Evolutionary conservation across 495 filamentous ascomycete genomes (phyloP), one percentile per base, ranked within the genome.

Genomic region (Neurospora sp.): DNA sequence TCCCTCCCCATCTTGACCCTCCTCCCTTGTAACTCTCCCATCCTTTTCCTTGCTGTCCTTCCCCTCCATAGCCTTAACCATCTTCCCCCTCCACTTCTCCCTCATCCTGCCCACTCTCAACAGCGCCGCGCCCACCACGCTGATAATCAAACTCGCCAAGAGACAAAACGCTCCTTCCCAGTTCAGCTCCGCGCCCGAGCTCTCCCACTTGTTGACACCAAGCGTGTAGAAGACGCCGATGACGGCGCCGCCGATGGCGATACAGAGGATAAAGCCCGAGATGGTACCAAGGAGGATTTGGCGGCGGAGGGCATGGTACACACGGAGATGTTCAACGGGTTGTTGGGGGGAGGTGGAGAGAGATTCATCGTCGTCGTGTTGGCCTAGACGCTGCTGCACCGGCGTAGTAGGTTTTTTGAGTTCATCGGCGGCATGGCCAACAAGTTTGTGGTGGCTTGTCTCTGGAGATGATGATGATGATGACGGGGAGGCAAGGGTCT

Each of bases 101-200:
- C 94, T 91, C 78, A 94, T 87, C 81, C 94, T 95, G 69, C 89
- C 90, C 53, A 97, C 88, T n/a, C 93, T 87, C 8, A 97, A 84
- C 31, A 96, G 86, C 9, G 92, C 92, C 12, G 89, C 89, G 38
- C 93, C 93, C 79, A 96, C 89, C 69, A 93, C 76, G 41, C 90
- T 90, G 78, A 97, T 94, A 79, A 97, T 92, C 69, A 94, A 68
- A 14, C 88, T 85, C 1, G 93, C 91, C 42, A 95, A 71, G 40
- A 95, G 81, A 14, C 85, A 86, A 71, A 97, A 91, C 8, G 89
- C 84, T 71, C 92, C 93, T 77, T 97, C 93, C 87, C 93, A 95
- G 70, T 93, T 86, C 78, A 91, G 82, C 75, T 95, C 92, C 3
- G 53, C 53, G 12, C 53, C 53, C 1, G 90, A 88, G 4, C 71